A percentile compares a stretch with the other conserved stretches of the same genome.
Conservation (phyloP, 139 green algal species). For the Chlorella sp. region DNA sequence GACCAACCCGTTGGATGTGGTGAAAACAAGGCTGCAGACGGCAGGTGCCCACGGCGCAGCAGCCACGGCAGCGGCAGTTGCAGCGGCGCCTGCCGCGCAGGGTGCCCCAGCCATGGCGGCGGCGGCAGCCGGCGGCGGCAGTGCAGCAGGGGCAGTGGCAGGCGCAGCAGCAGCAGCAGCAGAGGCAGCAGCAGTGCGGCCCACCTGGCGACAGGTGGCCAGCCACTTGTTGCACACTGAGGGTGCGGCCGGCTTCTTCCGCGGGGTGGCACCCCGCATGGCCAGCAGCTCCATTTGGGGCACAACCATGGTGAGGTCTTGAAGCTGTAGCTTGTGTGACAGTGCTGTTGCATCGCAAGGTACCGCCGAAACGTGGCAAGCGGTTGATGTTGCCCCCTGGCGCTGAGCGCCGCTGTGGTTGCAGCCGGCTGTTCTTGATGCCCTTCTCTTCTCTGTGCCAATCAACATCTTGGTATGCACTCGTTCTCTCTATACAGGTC, state of each 20-base stretch:
- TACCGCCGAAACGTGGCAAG: too few relatives aligned
- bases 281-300: slow-evolving; percentile 85
- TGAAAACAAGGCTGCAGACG: slow-evolving; percentile 87
- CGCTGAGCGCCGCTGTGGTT: too few relatives aligned
- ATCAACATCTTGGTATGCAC: too few relatives aligned
- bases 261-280: slow-evolving; percentile 82
- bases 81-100: too few relatives aligned
- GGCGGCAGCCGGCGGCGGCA: too few relatives aligned
- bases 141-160: slow-evolving; percentile 19
- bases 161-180: background rate
- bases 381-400: too few relatives aligned
- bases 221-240: slow-evolving; percentile 71
- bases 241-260: slow-evolving; percentile 75
- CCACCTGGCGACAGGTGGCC: slow-evolving; percentile 27
- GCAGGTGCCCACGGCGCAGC: background rate
- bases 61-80: background rate
- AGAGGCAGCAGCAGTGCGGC: background rate
- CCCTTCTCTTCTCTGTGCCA: too few relatives aligned
- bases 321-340: too few relatives aligned
- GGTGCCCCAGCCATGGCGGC: too few relatives aligned
- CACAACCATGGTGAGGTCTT: slow-evolving; percentile 61
- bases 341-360: too few relatives aligned
- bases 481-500: slow-evolving; percentile 10
- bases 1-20: slow-evolving; percentile 87
- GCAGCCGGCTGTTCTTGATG: too few relatives aligned